Evolutionary conservation across 2,329 filamentous ascomycete genomes (phyloP).

Genomic region (Phialemoniopsis sp.): DNA sequence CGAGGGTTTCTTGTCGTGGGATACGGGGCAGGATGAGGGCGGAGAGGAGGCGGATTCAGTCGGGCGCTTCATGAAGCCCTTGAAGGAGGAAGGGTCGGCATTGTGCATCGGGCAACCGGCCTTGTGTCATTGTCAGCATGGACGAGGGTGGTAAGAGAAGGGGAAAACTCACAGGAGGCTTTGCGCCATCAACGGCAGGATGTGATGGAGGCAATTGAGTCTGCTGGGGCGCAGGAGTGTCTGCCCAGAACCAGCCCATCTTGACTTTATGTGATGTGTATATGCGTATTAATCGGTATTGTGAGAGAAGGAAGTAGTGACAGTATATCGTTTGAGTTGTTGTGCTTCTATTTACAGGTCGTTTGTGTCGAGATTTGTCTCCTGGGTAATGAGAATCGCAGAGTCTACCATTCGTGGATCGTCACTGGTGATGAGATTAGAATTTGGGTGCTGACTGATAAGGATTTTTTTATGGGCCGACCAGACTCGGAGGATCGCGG

Average conservation of each 20-base stretch:
- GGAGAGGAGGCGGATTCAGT: constrained; percentile 20
- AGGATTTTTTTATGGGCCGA: too few species aligned
- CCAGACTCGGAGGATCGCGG: too few species aligned
- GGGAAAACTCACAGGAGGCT: constrained; percentile 27
- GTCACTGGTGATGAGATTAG: too few species aligned
- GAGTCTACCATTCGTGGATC: constrained; percentile 4
- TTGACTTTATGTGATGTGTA: constrained; percentile 6
- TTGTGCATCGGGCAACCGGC: constrained; percentile 56
- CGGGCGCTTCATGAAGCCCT: constrained; percentile 10
- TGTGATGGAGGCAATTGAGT: constrained; percentile 5
- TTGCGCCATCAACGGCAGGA: constrained; percentile 16
- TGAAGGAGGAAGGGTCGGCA: constrained; percentile 8
- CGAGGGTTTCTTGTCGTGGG: too few species aligned
- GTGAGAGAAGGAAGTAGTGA: too few species aligned
- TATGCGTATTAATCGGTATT: too few species aligned
- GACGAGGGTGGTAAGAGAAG: not conserved
- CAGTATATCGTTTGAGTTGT: too few species aligned
- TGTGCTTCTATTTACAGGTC: too few species aligned
- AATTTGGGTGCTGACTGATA: too few species aligned
- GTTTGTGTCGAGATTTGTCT: too few species aligned
- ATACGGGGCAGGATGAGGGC: constrained; percentile 20
- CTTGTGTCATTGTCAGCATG: constrained; percentile 21
- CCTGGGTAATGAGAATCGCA: constrained; percentile 19
- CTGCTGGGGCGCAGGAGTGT: constrained; percentile 31
- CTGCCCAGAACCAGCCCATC: constrained; percentile 65